A percentile compares a stretch with the other conserved stretches of the same genome.
phyloP scores from a whole-genome alignment of 345 rosid genomes.

The Eucalyptus sideroxylon region DNA sequence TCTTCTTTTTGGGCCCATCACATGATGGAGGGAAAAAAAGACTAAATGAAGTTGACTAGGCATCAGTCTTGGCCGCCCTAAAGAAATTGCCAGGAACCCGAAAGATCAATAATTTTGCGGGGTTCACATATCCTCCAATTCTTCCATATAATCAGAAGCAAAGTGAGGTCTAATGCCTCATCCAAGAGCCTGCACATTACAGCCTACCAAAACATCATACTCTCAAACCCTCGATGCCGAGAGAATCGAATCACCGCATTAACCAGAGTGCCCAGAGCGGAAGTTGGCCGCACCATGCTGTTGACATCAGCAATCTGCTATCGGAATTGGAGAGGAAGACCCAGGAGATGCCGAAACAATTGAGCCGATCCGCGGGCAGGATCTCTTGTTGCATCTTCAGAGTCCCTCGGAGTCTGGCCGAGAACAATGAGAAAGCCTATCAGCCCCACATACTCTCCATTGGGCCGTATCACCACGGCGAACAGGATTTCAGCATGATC shows the following conservation, averaged over 20 bases:
- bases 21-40: neutral
- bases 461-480: conserved; percentile 57
- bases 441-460: conserved; percentile 58
- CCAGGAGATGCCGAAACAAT: conserved; percentile 17
- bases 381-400: conserved; percentile 33
- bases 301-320: neutral
- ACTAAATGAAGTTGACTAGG: neutral
- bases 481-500: conserved; percentile 35
- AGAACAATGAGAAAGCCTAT: conserved; percentile 43
- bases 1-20: no score
- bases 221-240: neutral
- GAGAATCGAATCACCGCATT: neutral
- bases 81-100: neutral
- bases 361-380: conserved; percentile 18
- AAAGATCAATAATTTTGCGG: neutral
- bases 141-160: neutral
- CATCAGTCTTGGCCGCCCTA: neutral
- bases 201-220: neutral
- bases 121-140: neutral
- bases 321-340: neutral
- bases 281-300: neutral
- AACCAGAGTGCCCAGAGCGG: neutral
- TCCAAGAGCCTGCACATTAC: neutral
- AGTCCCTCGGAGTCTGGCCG: conserved; percentile 27
- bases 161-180: neutral